phyloP scores from a whole-genome alignment of 1,284 basidiomycete genomes.

The Apiotrichum veenhuisii region DNA sequence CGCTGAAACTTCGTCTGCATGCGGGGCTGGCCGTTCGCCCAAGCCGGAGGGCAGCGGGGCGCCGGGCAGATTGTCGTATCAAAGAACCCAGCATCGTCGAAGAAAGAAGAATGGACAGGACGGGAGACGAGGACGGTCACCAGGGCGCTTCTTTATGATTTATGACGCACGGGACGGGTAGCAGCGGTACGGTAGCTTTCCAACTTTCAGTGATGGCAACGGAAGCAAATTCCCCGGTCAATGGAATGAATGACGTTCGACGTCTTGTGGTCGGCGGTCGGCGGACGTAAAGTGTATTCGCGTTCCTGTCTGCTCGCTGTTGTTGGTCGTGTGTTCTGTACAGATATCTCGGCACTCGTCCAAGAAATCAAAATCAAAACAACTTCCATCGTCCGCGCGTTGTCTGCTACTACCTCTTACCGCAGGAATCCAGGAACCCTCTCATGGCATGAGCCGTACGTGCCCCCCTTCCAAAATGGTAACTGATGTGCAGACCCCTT shows the following conservation, averaged over 20 bases:
- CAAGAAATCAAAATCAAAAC: not conserved
- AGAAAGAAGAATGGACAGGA: too few relatives aligned
- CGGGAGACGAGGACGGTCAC: too few relatives aligned
- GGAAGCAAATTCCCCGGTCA: too few relatives aligned
- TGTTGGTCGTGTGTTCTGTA: too few relatives aligned
- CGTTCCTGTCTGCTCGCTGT: too few relatives aligned
- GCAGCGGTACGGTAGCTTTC: too few relatives aligned
- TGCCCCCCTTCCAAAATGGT: not conserved
- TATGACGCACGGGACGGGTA: too few relatives aligned
- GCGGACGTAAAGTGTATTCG: too few relatives aligned
- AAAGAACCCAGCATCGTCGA: not conserved
- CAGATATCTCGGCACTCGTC: not conserved
- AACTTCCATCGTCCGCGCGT: not conserved
- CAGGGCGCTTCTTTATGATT: not conserved
- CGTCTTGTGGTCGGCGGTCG: too few relatives aligned
- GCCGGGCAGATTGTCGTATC: not conserved
- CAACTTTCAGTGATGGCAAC: too few relatives aligned
- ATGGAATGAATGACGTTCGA: too few relatives aligned
- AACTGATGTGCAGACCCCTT: not conserved
- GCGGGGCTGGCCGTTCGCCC: not conserved
- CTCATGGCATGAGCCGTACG: slow-evolving; percentile 19
- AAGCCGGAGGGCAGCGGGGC: not conserved
- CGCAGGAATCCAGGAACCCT: not conserved
- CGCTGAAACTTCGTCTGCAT: not conserved
- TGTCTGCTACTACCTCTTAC: not conserved